Evolutionary conservation across 768 basidiomycete genomes (phyloP).

Genomic region (Phallus indusiatus): DNA sequence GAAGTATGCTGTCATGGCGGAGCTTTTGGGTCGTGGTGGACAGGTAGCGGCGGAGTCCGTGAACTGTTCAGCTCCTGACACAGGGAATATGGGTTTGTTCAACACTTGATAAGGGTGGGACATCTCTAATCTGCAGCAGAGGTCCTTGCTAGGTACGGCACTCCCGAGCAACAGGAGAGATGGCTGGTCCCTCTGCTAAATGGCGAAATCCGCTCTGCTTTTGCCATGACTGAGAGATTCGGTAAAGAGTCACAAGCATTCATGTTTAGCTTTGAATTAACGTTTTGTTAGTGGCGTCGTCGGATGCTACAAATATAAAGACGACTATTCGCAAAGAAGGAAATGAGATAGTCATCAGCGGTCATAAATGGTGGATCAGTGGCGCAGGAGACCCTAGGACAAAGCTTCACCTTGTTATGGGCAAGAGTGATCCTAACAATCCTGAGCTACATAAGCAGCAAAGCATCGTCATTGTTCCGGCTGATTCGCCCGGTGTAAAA

Average conservation of each 20-base stretch:
- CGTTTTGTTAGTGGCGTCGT: constrained; percentile 64
- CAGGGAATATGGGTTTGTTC: constrained; percentile 85
- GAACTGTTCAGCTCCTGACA: constrained; percentile 96
- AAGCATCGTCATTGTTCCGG: constrained; percentile 91
- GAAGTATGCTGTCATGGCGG: constrained; percentile 97
- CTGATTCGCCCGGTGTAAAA: constrained; percentile 77
- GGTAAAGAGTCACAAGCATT: constrained; percentile 33
- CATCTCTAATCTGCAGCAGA: constrained; percentile 39
- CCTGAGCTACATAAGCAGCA: constrained; percentile 72
- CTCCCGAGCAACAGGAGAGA: constrained; percentile 78
- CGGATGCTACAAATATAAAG: constrained; percentile 90
- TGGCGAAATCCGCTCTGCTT: constrained; percentile 89
- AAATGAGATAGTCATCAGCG: constrained; percentile 84
- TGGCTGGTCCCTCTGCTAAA: constrained; percentile 85
- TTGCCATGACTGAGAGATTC: constrained; percentile 94
- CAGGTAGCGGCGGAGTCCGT: constrained; percentile 77
- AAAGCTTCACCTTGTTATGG: constrained; percentile 86
- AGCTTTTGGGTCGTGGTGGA: constrained; percentile 77
- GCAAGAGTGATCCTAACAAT: constrained; percentile 85
- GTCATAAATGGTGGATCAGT: constrained; percentile 99
- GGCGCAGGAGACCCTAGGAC: constrained; percentile 92
- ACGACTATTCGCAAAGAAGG: constrained; percentile 81
- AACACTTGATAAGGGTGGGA: background rate
- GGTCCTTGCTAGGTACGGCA: constrained; percentile 94
- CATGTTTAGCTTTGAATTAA: background rate